phyloP scores from a whole-genome alignment of 1,139 yeast species.

The Yamadazyma conglobata region DNA sequence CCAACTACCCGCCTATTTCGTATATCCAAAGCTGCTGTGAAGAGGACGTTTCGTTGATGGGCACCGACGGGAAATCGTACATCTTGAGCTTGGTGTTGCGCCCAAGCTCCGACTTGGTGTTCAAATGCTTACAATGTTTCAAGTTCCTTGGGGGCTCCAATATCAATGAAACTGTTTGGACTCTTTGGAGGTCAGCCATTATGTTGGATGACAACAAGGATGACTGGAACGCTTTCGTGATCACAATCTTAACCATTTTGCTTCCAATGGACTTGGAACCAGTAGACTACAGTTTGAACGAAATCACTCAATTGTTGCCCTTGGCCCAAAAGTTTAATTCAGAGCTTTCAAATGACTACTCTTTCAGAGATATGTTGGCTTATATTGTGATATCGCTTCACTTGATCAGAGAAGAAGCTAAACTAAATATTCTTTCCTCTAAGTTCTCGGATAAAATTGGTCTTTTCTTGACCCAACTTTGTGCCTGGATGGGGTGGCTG shows the following conservation, averaged over 20 bases:
- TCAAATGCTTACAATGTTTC: slow-evolving; percentile 46
- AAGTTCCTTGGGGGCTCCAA: slow-evolving; percentile 56
- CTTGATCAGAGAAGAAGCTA: slow-evolving; percentile 69
- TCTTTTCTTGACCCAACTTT: slow-evolving; percentile 55
- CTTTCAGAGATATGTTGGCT: slow-evolving; percentile 51
- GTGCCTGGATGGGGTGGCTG: slow-evolving; percentile 75
- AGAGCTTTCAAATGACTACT: slow-evolving; percentile 28
- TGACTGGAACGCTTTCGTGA: slow-evolving; percentile 65
- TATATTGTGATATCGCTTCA: slow-evolving; percentile 70
- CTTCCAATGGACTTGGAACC: slow-evolving; percentile 35
- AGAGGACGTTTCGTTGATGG: slow-evolving; percentile 24
- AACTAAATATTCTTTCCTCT: slow-evolving; percentile 50
- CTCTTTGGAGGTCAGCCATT: slow-evolving; percentile 62
- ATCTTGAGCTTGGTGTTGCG: slow-evolving; percentile 36
- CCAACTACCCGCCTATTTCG: slow-evolving; percentile 17
- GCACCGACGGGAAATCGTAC: slow-evolving; percentile 23
- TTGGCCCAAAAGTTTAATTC: slow-evolving; percentile 32
- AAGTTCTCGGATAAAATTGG: slow-evolving; percentile 42
- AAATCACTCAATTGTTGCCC: slow-evolving; percentile 38
- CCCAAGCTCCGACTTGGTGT: slow-evolving; percentile 46
- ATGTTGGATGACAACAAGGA: slow-evolving; percentile 37
- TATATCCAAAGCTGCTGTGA: slow-evolving; percentile 28
- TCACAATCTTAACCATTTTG: slow-evolving; percentile 47
- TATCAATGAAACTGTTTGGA: slow-evolving; percentile 54
- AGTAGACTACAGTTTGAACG: slow-evolving; percentile 21